phyloP scores from a whole-genome alignment of 345 rosid species.

The Euphorbia pulcherrima region DNA sequence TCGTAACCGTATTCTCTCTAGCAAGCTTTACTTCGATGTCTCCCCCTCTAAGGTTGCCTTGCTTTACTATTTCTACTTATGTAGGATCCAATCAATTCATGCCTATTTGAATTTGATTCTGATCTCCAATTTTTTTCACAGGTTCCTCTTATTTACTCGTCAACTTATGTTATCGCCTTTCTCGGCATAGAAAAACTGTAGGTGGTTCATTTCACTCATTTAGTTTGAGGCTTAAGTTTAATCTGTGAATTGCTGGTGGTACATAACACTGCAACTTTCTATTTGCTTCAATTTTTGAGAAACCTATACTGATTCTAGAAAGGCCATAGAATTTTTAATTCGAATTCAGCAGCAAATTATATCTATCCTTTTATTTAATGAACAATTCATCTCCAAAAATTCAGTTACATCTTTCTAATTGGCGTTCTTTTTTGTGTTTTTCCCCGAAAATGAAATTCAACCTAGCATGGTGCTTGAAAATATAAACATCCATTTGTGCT shows the following conservation, averaged over 20 bases:
- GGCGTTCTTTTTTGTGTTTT: not conserved
- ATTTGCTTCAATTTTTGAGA: not conserved
- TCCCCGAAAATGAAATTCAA: not conserved
- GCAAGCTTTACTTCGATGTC: slow-evolving; percentile 69
- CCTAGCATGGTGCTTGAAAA: not conserved
- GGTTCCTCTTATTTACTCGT: slow-evolving; percentile 79
- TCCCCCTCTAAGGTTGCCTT: slow-evolving; percentile 47
- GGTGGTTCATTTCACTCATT: slow-evolving; percentile 13
- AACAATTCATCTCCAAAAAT: not conserved
- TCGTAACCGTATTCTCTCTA: slow-evolving; percentile 54
- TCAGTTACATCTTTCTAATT: not conserved
- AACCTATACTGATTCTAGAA: not conserved
- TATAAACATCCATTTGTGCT: not conserved
- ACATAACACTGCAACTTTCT: too few relatives aligned
- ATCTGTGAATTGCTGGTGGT: not conserved
- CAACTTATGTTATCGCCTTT: slow-evolving; percentile 66
- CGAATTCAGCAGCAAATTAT: not conserved
- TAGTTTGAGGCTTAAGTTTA: not conserved
- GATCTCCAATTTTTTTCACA: slow-evolving; percentile 21
- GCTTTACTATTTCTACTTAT: not conserved
- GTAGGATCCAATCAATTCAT: not conserved
- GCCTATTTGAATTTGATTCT: not conserved
- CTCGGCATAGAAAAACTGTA: slow-evolving; percentile 89
- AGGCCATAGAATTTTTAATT: not conserved
- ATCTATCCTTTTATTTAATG: not conserved